Percentiles rank a stretch among this genome's conserved stretches.
Evolutionary conservation across 2,329 filamentous ascomycete species (phyloP).

Genomic region (Ascochyta pisi): DNA sequence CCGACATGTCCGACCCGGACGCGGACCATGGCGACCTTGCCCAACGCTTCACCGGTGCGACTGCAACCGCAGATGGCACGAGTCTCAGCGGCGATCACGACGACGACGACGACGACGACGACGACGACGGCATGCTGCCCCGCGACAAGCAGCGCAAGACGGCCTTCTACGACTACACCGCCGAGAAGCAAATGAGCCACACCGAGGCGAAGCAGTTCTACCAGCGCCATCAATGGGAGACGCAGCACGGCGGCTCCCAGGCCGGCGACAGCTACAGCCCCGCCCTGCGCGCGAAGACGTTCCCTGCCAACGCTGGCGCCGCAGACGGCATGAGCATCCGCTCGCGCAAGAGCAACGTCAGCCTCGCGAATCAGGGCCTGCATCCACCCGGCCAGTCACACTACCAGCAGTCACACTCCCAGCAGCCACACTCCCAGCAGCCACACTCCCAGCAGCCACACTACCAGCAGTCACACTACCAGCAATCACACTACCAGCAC

Average conservation of each 20-base stretch:
- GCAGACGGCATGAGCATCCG: slow-evolving; percentile 50
- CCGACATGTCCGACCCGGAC: slow-evolving; percentile 40
- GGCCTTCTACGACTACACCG: slow-evolving; percentile 90
- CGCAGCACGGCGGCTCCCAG: slow-evolving; percentile 51
- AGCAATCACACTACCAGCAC: slow-evolving; percentile 42
- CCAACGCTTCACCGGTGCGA: slow-evolving; percentile 28
- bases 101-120: slow-evolving; percentile 39
- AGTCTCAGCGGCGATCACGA: slow-evolving; percentile 27
- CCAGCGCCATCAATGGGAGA: slow-evolving; percentile 80
- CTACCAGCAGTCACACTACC: slow-evolving; percentile 39
- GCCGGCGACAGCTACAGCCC: slow-evolving; percentile 51
- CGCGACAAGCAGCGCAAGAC: slow-evolving; percentile 70
- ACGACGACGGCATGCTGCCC: slow-evolving; percentile 50
- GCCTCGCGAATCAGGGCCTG: slow-evolving; percentile 36
- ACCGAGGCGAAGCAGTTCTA: slow-evolving; percentile 96
- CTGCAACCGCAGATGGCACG: slow-evolving; percentile 29
- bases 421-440: slow-evolving; percentile 39
- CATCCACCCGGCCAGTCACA: slow-evolving; percentile 39
- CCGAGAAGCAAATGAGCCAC: slow-evolving; percentile 93
- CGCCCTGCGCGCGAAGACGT: slow-evolving; percentile 53
- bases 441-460: slow-evolving; percentile 37
- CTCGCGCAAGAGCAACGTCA: slow-evolving; percentile 50
- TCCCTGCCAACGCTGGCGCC: slow-evolving; percentile 50
- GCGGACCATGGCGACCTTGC: slow-evolving; percentile 19
- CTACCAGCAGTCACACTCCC: slow-evolving; percentile 27